Evolutionary conservation across 345 rosid genomes (phyloP), one percentile per base, ranked within the genome.

Genomic region (Euphorbia peplus): DNA sequence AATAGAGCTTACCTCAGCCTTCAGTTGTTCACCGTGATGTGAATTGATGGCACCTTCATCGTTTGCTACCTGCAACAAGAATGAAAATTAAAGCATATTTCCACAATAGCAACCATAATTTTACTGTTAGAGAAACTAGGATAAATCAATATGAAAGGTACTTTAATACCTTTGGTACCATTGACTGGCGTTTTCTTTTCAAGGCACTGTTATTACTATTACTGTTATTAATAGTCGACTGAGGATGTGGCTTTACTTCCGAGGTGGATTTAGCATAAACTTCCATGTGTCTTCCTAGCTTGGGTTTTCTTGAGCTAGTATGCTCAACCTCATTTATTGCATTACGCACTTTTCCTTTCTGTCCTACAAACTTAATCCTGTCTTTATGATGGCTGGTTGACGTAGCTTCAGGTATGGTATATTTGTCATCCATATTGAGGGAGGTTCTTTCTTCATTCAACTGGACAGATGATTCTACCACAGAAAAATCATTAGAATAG

Each of bases 401-500:
- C 42, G 85, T 78, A 69, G 80, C 78, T 79, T 88, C 95, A 26
- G 85, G 89, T 26, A 77, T 71, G 51, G 76, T 63, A 69, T 81
- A 74, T 76, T 81, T 90, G 62, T 81, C 85, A 63, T 86, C 90
- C 67, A 72, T 63, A 70, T 85, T 82, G 59, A 66, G 67, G 13
- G 73, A 67, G 14, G 75, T 76, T 72, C 70, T 84, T 68, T 86
- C 96, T 67, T 86, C 97, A 76, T 85, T 86, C 80, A 87, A 80
- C 79, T 78, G 91, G 67, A 72, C 80, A 67, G 89, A 83, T 62
- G 87, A 85, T 83, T 91, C 97, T 90, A 79, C 46, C 37, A 61
- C 52, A 67, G 57, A 48, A n/a, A 42, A 24, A 55, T 10, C 18
- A 65, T 24, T 8, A 32, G 14, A 47, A 32, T 56, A 44, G 63